Percentiles rank a stretch among this genome's conserved stretches.
Evolutionary conservation across 1,139 yeast genomes (phyloP).

Genomic region (Citeromyces siamensis): DNA sequence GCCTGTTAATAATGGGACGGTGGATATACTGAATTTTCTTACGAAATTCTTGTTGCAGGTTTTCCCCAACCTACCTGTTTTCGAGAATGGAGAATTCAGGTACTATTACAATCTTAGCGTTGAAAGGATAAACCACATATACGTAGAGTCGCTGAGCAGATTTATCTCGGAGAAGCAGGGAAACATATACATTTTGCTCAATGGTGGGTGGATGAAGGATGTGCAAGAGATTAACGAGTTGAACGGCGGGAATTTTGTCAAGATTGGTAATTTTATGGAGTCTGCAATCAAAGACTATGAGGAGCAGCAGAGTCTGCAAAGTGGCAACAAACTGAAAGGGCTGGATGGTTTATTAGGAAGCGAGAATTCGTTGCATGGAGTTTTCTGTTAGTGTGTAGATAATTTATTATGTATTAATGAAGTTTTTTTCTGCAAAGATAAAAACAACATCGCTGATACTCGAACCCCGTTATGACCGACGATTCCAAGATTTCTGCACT

Average conservation of each 20-base stretch:
- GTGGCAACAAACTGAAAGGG: background rate
- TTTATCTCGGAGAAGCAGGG: slow-evolving; percentile 25
- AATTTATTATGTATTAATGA: background rate
- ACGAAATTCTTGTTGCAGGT: slow-evolving; percentile 49
- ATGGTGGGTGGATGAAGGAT: slow-evolving; percentile 41
- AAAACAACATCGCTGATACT: background rate
- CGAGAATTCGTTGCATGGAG: background rate
- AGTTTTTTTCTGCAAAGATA: background rate
- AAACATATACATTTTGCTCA: slow-evolving; percentile 25
- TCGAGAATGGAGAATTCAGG: slow-evolving; percentile 59
- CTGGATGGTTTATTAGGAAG: background rate
- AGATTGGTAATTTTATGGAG: slow-evolving; percentile 34
- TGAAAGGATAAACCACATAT: slow-evolving; percentile 70
- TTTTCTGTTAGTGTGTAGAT: background rate
- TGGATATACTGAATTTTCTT: slow-evolving; percentile 52
- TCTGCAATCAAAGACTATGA: slow-evolving; percentile 21
- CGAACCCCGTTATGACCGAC: slow-evolving; percentile 8
- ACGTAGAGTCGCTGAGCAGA: slow-evolving; percentile 51
- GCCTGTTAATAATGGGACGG: slow-evolving; percentile 50
- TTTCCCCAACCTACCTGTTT: slow-evolving; percentile 60
- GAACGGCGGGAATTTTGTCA: slow-evolving; percentile 35
- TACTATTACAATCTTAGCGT: slow-evolving; percentile 62
- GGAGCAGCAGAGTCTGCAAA: slow-evolving; percentile 1
- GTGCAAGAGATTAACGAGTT: slow-evolving; percentile 46
- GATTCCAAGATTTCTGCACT: slow-evolving; percentile 10